Evolutionary conservation across 2,329 filamentous ascomycete genomes (phyloP).

Genomic region (Epicoccum sorghinum): DNA sequence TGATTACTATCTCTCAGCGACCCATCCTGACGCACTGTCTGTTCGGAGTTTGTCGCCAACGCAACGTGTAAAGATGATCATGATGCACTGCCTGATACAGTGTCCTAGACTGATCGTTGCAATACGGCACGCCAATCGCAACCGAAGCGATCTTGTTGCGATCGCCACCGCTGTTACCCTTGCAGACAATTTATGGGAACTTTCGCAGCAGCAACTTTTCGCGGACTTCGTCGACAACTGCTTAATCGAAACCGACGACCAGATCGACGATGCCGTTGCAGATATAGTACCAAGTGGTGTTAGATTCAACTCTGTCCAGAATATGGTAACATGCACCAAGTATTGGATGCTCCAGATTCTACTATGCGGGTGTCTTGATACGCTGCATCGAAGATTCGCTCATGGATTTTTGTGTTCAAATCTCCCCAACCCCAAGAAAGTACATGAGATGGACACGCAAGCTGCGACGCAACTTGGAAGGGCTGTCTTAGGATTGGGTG

Average conservation of each 20-base stretch:
- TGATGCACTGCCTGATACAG: conserved; percentile 9
- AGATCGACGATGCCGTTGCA: background rate
- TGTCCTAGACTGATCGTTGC: conserved; percentile 3
- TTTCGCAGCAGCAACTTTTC: background rate
- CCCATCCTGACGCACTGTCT: background rate
- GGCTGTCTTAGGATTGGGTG: background rate
- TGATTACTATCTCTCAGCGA: conserved; percentile 1
- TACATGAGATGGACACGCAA: background rate
- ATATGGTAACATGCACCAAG: background rate
- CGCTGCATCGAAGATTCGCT: background rate
- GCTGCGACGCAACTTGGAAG: conserved; percentile 1
- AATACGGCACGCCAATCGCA: background rate
- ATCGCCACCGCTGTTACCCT: background rate
- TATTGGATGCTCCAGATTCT: conserved; percentile 8
- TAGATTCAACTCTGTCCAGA: background rate
- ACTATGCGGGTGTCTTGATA: conserved; percentile 7
- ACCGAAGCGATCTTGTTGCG: background rate
- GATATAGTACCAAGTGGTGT: background rate
- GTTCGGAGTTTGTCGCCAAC: background rate
- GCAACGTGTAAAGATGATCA: background rate
- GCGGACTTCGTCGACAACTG: background rate
- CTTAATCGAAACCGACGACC: background rate
- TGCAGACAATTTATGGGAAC: background rate
- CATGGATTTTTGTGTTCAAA: background rate
- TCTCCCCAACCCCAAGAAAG: background rate